phyloP scores from a whole-genome alignment of 129 eudicot genomes.

The Scalesia atractyloides region DNA sequence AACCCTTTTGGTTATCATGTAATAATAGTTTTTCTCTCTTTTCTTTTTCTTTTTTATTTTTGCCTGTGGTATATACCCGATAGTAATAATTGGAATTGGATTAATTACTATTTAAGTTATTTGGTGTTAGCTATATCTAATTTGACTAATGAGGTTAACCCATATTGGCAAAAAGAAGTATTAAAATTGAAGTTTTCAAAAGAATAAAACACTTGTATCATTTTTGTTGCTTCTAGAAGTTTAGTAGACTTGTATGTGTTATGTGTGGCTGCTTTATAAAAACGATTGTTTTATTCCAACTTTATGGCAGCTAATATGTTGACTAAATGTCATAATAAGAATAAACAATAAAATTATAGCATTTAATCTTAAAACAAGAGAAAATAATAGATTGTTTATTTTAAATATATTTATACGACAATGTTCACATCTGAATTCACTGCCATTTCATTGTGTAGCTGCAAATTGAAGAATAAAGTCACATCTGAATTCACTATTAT shows the following conservation, averaged over 20 bases:
- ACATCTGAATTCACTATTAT: too few species aligned
- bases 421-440: not conserved
- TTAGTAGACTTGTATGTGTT: not conserved
- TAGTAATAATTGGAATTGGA: not conserved
- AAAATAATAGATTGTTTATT: not conserved
- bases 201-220: not conserved
- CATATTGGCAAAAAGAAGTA: not conserved
- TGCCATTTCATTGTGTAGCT: not conserved
- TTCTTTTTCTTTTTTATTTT: too few species aligned
- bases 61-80: not conserved
- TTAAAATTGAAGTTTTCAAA: not conserved
- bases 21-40: too few species aligned
- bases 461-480: too few species aligned
- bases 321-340: not conserved
- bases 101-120: slow-evolving; percentile 1
- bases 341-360: not conserved
- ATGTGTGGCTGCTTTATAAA: not conserved
- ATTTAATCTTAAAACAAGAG: not conserved
- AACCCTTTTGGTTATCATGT: too few species aligned
- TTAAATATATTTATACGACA: not conserved
- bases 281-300: not conserved
- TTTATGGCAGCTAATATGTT: not conserved
- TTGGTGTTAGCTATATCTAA: slow-evolving; percentile 5
- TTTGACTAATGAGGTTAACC: slow-evolving; percentile 12
- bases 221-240: slow-evolving; percentile 4